phyloP scores from a whole-genome alignment of 495 filamentous ascomycete species.

The Cladorrhinum samala region DNA sequence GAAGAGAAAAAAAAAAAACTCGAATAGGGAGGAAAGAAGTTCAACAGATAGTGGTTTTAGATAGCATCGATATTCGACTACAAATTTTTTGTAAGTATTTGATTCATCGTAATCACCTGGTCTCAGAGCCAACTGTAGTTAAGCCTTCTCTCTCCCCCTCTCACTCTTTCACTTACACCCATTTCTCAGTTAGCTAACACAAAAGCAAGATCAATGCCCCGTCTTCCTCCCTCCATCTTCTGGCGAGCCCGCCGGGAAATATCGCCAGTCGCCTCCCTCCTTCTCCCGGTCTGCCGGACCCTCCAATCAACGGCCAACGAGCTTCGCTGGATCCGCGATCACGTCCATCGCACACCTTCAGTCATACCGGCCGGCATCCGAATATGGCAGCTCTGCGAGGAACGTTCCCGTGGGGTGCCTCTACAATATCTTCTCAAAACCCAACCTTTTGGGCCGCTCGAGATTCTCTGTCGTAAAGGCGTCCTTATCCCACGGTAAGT shows the following conservation, averaged over 20 bases:
- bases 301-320: slow-evolving; percentile 65
- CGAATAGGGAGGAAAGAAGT: too few species aligned
- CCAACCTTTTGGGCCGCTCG: slow-evolving; percentile 80
- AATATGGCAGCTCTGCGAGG: slow-evolving; percentile 46
- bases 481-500: slow-evolving; percentile 86
- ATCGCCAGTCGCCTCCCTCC: slow-evolving; percentile 54
- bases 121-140: too few species aligned
- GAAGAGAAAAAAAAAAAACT: neutral
- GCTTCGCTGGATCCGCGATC: slow-evolving; percentile 77
- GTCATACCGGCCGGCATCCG: slow-evolving; percentile 11
- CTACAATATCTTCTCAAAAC: slow-evolving; percentile 86
- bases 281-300: slow-evolving; percentile 66
- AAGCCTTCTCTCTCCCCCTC: neutral
- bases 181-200: neutral
- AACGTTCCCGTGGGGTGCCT: slow-evolving; percentile 60
- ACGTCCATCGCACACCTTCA: slow-evolving; percentile 24
- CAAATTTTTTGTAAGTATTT: too few species aligned
- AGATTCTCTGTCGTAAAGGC: slow-evolving; percentile 66
- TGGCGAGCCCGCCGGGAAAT: slow-evolving; percentile 46
- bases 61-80: too few species aligned
- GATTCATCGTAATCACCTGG: too few species aligned
- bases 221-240: slow-evolving; percentile 56
- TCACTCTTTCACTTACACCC: neutral
- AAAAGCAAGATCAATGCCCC: slow-evolving; percentile 70
- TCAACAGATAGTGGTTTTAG: too few species aligned